Evolutionary conservation across 306 rosid species (phyloP).

Genomic region (Dryas alaskensis): DNA sequence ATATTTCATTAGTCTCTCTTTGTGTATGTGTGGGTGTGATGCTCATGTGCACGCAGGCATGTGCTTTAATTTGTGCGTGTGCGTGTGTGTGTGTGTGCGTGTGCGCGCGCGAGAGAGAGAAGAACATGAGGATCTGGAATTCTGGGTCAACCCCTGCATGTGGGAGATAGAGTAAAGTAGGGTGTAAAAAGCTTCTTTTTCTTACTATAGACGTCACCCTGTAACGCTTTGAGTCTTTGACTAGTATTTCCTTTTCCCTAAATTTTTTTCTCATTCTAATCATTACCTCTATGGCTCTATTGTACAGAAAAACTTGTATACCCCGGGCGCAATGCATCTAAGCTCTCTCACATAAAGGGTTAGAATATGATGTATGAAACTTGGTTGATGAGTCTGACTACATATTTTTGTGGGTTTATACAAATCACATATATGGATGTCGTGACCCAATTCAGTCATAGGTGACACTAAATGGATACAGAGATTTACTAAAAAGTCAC

Average conservation of each 20-base stretch:
- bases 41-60: constrained; percentile 9
- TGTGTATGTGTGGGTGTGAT: neutral
- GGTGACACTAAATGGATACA: too few relatives aligned
- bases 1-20: neutral
- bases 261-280: too few relatives aligned
- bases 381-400: too few relatives aligned
- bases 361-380: too few relatives aligned
- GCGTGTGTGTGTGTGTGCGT: neutral
- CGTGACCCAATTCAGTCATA: too few relatives aligned
- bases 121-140: constrained; percentile 12
- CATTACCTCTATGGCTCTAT: too few relatives aligned
- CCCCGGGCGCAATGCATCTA: too few relatives aligned
- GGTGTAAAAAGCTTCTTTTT: constrained; percentile 11
- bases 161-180: constrained; percentile 30
- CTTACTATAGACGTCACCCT: constrained; percentile 28
- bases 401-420: too few relatives aligned
- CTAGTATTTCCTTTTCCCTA: neutral
- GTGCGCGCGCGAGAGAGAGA: neutral
- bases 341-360: too few relatives aligned
- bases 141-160: constrained; percentile 49
- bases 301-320: too few relatives aligned
- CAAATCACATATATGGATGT: too few relatives aligned
- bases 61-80: neutral
- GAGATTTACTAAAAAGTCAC: too few relatives aligned
- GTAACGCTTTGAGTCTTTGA: constrained; percentile 5